Percentiles rank a stretch among this genome's conserved stretches.
These are phyloP conservation scores for Tolypocladium tundrense DNA, from an alignment of 2,329 filamentous ascomycete genomes.

Conservation along the genomic window DNA sequence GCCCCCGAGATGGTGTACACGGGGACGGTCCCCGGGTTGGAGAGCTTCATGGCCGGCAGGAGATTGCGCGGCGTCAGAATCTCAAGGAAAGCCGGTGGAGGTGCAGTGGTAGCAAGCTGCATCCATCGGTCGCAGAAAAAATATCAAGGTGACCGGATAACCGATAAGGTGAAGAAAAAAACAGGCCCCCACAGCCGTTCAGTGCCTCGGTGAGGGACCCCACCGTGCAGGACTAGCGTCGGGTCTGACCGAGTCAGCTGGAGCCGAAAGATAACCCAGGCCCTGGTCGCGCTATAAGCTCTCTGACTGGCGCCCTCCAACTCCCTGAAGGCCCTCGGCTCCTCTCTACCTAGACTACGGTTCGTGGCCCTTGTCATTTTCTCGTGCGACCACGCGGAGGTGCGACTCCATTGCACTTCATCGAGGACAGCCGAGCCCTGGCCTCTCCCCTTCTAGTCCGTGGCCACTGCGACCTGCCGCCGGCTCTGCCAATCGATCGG, in stretches of 20 bases:
- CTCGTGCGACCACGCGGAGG: neutral
- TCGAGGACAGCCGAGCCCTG: neutral
- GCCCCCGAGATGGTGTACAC: conserved; percentile 95
- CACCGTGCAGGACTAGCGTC: conserved; percentile 1
- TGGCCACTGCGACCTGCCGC: neutral
- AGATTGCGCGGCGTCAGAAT: neutral
- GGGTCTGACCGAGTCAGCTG: conserved; percentile 5
- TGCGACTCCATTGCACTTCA: neutral
- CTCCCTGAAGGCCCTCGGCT: neutral
- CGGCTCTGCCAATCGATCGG: conserved; percentile 1
- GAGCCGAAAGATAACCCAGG: neutral
- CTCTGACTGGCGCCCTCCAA: neutral
- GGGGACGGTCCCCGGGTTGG: conserved; percentile 70
- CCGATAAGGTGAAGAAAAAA: neutral
- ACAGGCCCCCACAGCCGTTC: neutral
- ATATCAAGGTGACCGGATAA: neutral
- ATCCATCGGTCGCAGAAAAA: neutral
- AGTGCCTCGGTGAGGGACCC: conserved; percentile 1
- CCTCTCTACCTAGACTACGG: neutral
- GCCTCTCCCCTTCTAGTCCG: neutral
- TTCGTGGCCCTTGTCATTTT: neutral
- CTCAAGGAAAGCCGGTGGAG: neutral
- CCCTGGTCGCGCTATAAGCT: neutral
- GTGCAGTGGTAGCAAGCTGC: neutral
- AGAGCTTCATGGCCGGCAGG: conserved; percentile 57